Evolutionary conservation across 2,329 filamentous ascomycete genomes (phyloP), one percentile per base, ranked within the genome.

Genomic region (Aspergillus tubingensis): DNA sequence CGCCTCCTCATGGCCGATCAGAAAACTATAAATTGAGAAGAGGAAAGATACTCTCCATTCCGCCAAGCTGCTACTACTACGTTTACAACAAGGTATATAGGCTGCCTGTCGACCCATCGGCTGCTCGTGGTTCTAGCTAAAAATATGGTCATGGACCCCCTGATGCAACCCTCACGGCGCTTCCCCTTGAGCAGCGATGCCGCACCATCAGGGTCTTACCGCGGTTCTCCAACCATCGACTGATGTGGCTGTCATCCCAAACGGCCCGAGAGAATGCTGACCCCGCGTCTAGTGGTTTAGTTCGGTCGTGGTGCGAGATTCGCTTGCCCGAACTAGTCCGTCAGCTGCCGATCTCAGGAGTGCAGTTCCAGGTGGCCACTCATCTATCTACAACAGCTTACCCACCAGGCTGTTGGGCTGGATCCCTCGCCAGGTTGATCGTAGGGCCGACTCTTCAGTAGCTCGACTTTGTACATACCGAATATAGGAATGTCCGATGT

Each of bases 181-280:
- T 39, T 32, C 39, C 53, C 23, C 41, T 25, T 19, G 53, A 55
- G 39, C 11, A 27, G 21, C 25, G 23, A 25, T 50, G 43, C 53
- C 39, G 36, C 53, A 43, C 53, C 53, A 55, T 47, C 39, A 55
- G 39, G 53, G 30, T 32, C 39, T 17, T 55, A 44, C 53, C 53
- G 53, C 53, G 53, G 53, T 55, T 55, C 53, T 44, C 53, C 53
- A 30, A 55, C 43, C 53, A 55, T 38, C 53, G 13, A 55, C 53
- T 55, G 53, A 30, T 47, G 41, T 55, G 53, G 53, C 53, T 55
- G 39, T 55, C 53, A 55, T 47, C 53, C 53, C 39, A 54, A 54
- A 54, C 52, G 52, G 52, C 52, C 52, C 52, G 52, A 54, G 38
- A 54, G 38, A 43, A 30, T 30, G 25, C 47, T 50, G 47, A 50